Percentiles rank a stretch among this genome's conserved stretches.
Evolutionary conservation across 2,329 filamentous ascomycete species (phyloP).

Genomic region (Claviceps pazoutovae): DNA sequence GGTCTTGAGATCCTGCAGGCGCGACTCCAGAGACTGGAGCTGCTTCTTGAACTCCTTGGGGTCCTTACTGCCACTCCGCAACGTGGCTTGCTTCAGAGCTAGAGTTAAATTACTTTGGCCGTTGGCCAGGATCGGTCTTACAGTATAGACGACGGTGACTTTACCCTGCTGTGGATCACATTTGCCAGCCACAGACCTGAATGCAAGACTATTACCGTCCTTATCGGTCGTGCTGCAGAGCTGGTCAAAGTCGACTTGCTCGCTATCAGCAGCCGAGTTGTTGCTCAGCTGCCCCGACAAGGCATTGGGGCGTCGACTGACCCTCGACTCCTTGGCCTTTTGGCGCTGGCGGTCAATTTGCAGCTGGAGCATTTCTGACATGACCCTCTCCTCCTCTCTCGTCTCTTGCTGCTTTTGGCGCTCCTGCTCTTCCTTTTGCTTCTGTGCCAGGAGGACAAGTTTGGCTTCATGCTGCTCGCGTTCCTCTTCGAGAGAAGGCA

Average conservation of each 20-base stretch:
- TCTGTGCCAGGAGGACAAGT: slow-evolving; percentile 45
- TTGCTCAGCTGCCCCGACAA: slow-evolving; percentile 14
- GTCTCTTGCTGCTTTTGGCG: slow-evolving; percentile 40
- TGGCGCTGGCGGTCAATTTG: slow-evolving; percentile 55
- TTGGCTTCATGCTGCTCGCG: slow-evolving; percentile 68
- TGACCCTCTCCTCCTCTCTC: slow-evolving; percentile 54
- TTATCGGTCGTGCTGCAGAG: slow-evolving; percentile 48
- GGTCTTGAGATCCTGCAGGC: slow-evolving; percentile 60
- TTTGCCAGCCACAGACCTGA: slow-evolving; percentile 58
- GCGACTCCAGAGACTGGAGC: slow-evolving; percentile 61
- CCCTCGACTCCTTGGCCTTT: slow-evolving; percentile 49
- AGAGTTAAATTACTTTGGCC: slow-evolving; percentile 47
- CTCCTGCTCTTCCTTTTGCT: slow-evolving; percentile 38
- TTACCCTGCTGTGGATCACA: slow-evolving; percentile 50
- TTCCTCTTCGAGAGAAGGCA: slow-evolving; percentile 83
- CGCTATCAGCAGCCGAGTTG: slow-evolving; percentile 15
- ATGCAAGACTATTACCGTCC: slow-evolving; percentile 49
- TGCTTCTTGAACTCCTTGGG: slow-evolving; percentile 56
- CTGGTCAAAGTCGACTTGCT: slow-evolving; percentile 50
- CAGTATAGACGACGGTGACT: slow-evolving; percentile 55
- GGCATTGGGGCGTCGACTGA: slow-evolving; percentile 38
- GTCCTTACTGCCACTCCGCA: slow-evolving; percentile 45
- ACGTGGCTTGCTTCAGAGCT: slow-evolving; percentile 56
- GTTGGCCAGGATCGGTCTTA: slow-evolving; percentile 50
- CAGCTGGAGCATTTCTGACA: slow-evolving; percentile 58